Evolutionary conservation across 2,329 filamentous ascomycete species (phyloP).

Genomic region (Davidsoniella australis): DNA sequence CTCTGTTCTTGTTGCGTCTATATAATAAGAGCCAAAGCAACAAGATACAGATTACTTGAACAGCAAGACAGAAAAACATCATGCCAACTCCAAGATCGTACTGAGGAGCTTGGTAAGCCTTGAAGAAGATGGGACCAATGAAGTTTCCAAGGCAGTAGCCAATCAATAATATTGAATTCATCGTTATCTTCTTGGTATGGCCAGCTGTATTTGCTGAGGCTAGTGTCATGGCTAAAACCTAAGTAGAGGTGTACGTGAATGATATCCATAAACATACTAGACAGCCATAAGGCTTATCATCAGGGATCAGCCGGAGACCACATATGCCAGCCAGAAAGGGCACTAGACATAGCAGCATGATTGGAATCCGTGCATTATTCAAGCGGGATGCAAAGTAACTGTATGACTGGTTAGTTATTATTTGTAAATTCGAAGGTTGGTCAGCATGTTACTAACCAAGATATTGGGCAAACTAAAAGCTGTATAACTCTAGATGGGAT

Average conservation of each 20-base stretch:
- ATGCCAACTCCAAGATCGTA: slow-evolving; percentile 20
- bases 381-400: slow-evolving; percentile 10
- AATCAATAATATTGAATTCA: slow-evolving; percentile 29
- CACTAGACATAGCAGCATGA: slow-evolving; percentile 13
- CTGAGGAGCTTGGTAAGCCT: slow-evolving; percentile 18
- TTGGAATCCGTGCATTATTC: slow-evolving; percentile 12
- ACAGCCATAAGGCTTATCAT: slow-evolving; percentile 13
- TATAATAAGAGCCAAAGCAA: neutral
- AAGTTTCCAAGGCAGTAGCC: slow-evolving; percentile 26
- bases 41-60: slow-evolving; percentile 10
- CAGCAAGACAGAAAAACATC: slow-evolving; percentile 13
- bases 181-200: slow-evolving; percentile 25
- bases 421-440: too few relatives aligned
- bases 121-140: slow-evolving; percentile 22
- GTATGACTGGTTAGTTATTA: too few relatives aligned
- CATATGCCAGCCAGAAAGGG: slow-evolving; percentile 13
- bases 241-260: slow-evolving; percentile 15
- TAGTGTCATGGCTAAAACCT: slow-evolving; percentile 17
- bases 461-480: slow-evolving; percentile 10
- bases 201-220: slow-evolving; percentile 20
- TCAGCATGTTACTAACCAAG: neutral
- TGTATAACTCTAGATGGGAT: slow-evolving; percentile 10
- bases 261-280: slow-evolving; percentile 18
- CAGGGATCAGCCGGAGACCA: slow-evolving; percentile 13
- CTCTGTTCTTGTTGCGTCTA: neutral